Base-by-base conservation (phyloP, 257 asterid species). In the Avicennia marina region DNA sequence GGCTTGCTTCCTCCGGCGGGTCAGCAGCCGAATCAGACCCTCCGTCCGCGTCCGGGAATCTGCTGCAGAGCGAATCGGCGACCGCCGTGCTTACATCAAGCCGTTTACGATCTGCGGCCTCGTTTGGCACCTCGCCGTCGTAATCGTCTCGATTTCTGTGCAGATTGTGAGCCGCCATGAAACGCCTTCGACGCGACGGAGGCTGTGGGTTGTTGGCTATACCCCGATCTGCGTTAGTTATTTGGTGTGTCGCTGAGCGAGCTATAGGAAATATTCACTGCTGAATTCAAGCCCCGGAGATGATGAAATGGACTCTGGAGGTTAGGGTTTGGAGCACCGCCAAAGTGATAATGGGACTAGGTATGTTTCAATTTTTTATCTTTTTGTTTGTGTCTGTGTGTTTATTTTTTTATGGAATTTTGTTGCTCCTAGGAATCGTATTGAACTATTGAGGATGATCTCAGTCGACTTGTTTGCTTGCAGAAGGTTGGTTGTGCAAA, bases 251-350 rank as follows among this genome's bases (percentile, higher is more conserved):
- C 86, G 81, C 32, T 78, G 68, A 32, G 54, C 39, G 65, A 89
- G 76, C 80, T 84, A 69, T 64, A 62, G 6, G 68, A 78, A 72
- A 59, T 73, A 64, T 56, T 56, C 40, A 42, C 70, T 17, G 63
- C 65, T 74, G 53, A 75, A 69, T 68, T 75, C 86, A 12, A 84
- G 97, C 72, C 76, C 86, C n/a, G 94, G 79, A 26, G 79, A 94
- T 45, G 96, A 80, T 50, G 94, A 66, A 6, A 59, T 44, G 55
- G 86, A 68, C 31, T 27, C 84, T 34, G 81, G 62, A 17, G 84
- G 67, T 70, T 74, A 77, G 69, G 78, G 39, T 60, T 60, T 85
- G 0, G 84, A 76, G 18, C 72, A 62, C 58, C 72, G 73, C 53
- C 79, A 48, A 38, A 71, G 60, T 33, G 89, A 84, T 39, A 94